Conservation (phyloP, 495 filamentous ascomycete genomes). For the Letharia columbiana region DNA sequence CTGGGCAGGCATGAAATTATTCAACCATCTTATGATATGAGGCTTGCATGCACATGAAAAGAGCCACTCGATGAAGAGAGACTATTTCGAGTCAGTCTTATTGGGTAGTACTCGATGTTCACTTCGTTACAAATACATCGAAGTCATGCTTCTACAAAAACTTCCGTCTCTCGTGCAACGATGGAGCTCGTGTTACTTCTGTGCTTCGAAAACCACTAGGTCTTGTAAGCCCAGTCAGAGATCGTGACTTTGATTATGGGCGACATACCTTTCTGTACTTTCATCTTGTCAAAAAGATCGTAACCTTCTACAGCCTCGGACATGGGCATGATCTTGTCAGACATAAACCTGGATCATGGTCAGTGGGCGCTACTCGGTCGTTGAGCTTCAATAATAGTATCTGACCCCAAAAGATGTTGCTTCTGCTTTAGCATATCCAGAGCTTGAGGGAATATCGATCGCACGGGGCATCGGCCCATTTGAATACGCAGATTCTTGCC, state of each 20-base stretch:
- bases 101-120: not conserved
- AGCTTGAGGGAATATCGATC: slow-evolving; percentile 72
- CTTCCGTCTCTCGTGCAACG: not conserved
- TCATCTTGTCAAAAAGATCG: slow-evolving; percentile 85
- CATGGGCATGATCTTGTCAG: slow-evolving; percentile 86
- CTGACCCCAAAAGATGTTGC: slow-evolving; percentile 73
- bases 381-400: slow-evolving; percentile 14
- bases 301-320: slow-evolving; percentile 79
- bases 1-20: not conserved
- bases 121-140: not conserved
- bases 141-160: not conserved
- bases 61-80: not conserved
- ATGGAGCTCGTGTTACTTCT: slow-evolving; percentile 31
- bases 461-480: slow-evolving; percentile 89
- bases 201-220: slow-evolving; percentile 47
- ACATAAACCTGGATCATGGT: slow-evolving; percentile 66
- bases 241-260: not conserved
- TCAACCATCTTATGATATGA: not conserved
- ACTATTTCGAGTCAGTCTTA: not conserved
- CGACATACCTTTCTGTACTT: slow-evolving; percentile 69
- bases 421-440: slow-evolving; percentile 71
- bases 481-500: slow-evolving; percentile 84
- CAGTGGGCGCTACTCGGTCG: slow-evolving; percentile 20
- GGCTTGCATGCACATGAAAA: not conserved
- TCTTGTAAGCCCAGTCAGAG: slow-evolving; percentile 6